These are phyloP conservation scores for Sordaria brevicollis DNA, from an alignment of 495 filamentous ascomycete genomes.

Conservation along the genomic window DNA sequence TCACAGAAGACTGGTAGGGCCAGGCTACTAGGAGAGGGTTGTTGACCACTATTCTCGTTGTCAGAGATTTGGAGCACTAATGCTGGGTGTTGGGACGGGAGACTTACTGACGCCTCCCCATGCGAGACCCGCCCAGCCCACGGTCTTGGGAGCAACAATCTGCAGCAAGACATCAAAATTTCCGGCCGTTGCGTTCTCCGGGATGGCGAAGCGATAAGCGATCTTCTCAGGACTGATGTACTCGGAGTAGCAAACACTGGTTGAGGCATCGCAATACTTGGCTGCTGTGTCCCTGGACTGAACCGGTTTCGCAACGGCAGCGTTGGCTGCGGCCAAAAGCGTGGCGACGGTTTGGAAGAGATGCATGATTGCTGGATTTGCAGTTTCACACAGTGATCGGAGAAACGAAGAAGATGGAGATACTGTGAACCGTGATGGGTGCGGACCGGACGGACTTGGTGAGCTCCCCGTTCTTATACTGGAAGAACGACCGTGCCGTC, in stretches of 20 bases:
- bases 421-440: neutral
- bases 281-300: conserved; percentile 9
- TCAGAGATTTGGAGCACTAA: neutral
- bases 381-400: neutral
- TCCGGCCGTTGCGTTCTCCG: conserved; percentile 22
- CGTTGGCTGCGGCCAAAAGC: conserved; percentile 12
- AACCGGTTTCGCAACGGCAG: conserved; percentile 10
- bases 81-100: neutral
- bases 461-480: neutral
- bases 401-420: neutral
- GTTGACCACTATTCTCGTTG: conserved; percentile 16
- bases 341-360: conserved; percentile 17
- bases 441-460: neutral
- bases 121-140: conserved; percentile 29
- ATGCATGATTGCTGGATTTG: conserved; percentile 16
- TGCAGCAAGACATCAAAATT: conserved; percentile 27
- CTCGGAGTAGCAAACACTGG: conserved; percentile 28
- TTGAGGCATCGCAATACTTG: conserved; percentile 23
- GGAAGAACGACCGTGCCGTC: neutral
- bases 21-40: conserved; percentile 30
- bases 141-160: conserved; percentile 26
- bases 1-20: conserved; percentile 17
- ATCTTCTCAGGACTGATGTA: conserved; percentile 20
- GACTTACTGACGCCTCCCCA: conserved; percentile 23
- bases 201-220: conserved; percentile 28